These are phyloP conservation scores for Curvularia spicifera DNA, from an alignment of 2,329 filamentous ascomycete genomes.

Conservation along the genomic window DNA sequence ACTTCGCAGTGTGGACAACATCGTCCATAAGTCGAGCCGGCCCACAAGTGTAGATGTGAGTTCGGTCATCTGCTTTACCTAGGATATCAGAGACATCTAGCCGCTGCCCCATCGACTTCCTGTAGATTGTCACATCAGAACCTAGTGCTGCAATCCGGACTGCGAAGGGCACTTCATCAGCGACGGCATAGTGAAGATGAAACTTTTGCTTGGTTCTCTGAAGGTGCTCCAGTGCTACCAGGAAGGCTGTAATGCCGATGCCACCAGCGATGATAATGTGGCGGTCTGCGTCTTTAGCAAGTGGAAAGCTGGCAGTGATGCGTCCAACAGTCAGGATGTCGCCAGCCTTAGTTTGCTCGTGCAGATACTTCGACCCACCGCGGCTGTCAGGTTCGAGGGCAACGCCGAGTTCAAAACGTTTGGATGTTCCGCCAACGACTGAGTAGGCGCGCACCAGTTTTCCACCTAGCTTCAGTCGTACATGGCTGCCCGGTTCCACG, in stretches of 20 bases:
- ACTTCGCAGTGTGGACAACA: constrained; percentile 52
- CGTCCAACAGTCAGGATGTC: constrained; percentile 60
- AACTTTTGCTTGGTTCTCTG: constrained; percentile 48
- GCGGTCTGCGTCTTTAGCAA: constrained; percentile 57
- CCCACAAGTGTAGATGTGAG: constrained; percentile 67
- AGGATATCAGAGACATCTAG: constrained; percentile 61
- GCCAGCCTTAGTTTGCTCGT: constrained; percentile 57
- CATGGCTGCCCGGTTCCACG: constrained; percentile 60
- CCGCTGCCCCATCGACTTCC: constrained; percentile 58
- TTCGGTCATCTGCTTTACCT: constrained; percentile 57
- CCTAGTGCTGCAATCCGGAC: constrained; percentile 55
- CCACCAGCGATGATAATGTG: constrained; percentile 70
- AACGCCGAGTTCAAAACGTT: constrained; percentile 64
- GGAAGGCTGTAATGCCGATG: constrained; percentile 70
- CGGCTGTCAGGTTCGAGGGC: constrained; percentile 62
- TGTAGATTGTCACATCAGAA: constrained; percentile 59
- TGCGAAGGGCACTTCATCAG: constrained; percentile 62
- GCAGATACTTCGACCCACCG: constrained; percentile 67
- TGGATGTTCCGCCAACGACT: constrained; percentile 59
- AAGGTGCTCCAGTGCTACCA: constrained; percentile 56
- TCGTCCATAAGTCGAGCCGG: constrained; percentile 64
- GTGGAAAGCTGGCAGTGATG: constrained; percentile 59
- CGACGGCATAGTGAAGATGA: constrained; percentile 65
- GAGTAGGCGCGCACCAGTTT: constrained; percentile 67
- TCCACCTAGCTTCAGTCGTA: constrained; percentile 63